Conservation (phyloP, 148 eudicot species). For the Cornus suecica region DNA sequence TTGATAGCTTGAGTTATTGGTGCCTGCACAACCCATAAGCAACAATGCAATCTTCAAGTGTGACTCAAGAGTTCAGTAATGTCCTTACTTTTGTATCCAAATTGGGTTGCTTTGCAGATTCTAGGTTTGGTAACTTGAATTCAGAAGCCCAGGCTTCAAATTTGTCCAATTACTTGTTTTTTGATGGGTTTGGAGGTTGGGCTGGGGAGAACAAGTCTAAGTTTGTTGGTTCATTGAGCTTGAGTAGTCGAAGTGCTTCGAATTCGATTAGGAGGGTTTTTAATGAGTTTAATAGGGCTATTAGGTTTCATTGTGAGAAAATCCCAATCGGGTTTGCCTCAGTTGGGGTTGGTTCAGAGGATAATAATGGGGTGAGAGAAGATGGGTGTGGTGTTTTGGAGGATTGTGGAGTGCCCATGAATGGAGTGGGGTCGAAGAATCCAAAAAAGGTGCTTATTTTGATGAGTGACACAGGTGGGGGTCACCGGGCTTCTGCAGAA, state of each 20-base stretch:
- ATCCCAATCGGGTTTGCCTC: slow-evolving; percentile 81
- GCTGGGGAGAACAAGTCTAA: slow-evolving; percentile 31
- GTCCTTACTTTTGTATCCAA: slow-evolving; percentile 37
- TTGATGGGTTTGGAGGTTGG: slow-evolving; percentile 30
- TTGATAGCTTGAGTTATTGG: slow-evolving; percentile 9
- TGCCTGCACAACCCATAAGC: not conserved
- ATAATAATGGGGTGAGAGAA: slow-evolving; percentile 45
- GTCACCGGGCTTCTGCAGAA: slow-evolving; percentile 97
- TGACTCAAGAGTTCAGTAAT: slow-evolving; percentile 48
- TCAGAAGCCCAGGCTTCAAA: slow-evolving; percentile 39
- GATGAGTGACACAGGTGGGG: slow-evolving; percentile 99
- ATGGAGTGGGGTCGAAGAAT: slow-evolving; percentile 37
- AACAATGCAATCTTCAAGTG: slow-evolving; percentile 55
- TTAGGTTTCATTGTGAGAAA: slow-evolving; percentile 76
- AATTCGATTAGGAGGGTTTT: slow-evolving; percentile 37
- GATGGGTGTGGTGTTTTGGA: slow-evolving; percentile 57
- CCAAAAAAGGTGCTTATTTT: slow-evolving; percentile 81
- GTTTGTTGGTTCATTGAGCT: slow-evolving; percentile 47
- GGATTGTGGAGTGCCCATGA: slow-evolving; percentile 32
- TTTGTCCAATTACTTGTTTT: slow-evolving; percentile 35
- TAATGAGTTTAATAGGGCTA: slow-evolving; percentile 59
- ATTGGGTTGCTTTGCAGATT: slow-evolving; percentile 45
- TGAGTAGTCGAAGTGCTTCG: slow-evolving; percentile 39
- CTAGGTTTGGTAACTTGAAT: slow-evolving; percentile 21
- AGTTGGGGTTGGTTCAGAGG: slow-evolving; percentile 35